Conservation (phyloP, 495 filamentous ascomycete species). For the Tuber borchii region DNA sequence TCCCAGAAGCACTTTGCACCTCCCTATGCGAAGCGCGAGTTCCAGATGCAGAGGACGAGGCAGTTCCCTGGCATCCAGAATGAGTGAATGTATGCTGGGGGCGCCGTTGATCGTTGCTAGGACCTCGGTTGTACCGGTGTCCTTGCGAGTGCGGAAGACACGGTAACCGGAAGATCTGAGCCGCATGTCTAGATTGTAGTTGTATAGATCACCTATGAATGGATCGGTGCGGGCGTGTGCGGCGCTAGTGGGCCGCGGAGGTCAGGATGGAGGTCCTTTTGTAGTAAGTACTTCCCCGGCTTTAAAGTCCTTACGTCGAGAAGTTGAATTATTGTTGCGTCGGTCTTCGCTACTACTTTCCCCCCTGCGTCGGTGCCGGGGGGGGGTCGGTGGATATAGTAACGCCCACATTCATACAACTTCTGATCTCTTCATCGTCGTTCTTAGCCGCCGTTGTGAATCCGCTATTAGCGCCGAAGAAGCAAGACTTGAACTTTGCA, state of each 20-base stretch:
- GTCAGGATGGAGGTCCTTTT: slow-evolving; percentile 55
- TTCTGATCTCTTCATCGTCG: slow-evolving; percentile 31
- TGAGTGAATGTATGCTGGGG: slow-evolving; percentile 63
- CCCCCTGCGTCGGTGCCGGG: slow-evolving; percentile 42
- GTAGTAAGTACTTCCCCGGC: slow-evolving; percentile 53
- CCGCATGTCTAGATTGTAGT: slow-evolving; percentile 58
- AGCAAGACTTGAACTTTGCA: slow-evolving; percentile 56
- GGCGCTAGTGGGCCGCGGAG: slow-evolving; percentile 56
- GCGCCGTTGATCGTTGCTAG: slow-evolving; percentile 55
- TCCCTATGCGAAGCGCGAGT: slow-evolving; percentile 46
- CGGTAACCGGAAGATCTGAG: slow-evolving; percentile 50
- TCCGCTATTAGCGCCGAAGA: slow-evolving; percentile 16
- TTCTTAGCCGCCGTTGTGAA: slow-evolving; percentile 17
- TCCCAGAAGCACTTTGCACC: slow-evolving; percentile 52
- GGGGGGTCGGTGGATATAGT: slow-evolving; percentile 54
- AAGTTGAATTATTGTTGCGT: slow-evolving; percentile 51
- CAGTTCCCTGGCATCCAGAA: slow-evolving; percentile 58
- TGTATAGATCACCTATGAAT: slow-evolving; percentile 62
- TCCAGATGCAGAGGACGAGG: slow-evolving; percentile 61
- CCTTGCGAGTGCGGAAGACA: slow-evolving; percentile 54
- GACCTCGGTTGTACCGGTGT: slow-evolving; percentile 58
- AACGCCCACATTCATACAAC: slow-evolving; percentile 52
- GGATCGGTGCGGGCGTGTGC: slow-evolving; percentile 63
- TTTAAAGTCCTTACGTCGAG: slow-evolving; percentile 62
- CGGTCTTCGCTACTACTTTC: slow-evolving; percentile 55